Evolutionary conservation across 1,284 basidiomycete species (phyloP), one percentile per base, ranked within the genome.

Genomic region (Austropuccinia psidii): DNA sequence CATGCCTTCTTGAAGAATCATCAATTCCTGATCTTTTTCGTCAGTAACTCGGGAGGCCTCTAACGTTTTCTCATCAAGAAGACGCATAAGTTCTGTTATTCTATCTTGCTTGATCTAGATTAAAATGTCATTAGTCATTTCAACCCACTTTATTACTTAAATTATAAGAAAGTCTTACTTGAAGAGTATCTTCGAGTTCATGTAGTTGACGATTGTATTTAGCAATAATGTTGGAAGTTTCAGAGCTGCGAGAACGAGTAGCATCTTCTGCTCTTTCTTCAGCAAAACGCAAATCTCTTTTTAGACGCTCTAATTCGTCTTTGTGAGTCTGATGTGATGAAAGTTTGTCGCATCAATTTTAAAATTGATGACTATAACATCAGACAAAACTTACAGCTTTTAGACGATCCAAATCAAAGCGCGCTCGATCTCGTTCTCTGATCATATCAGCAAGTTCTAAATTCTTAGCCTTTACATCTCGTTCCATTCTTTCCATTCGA

Each of bases 361-460:
- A 9, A 62, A 19, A 61, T 9, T 11, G 27, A 65, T 39, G 24
- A 54, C 47, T 45, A 24, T n/a, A 43, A 11, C 6, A 33, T 58
- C 24, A 21, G 45, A 24, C 39, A 27, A 4, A 1, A 81, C 83
- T 76, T 67, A 83, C 83, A 11, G 91, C 88, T 83, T 96, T 97
- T 81, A 93, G 85, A 47, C 96, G 86, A 81, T 99, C 96, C n/a
- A 98, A 84, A 77, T 99, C 96, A 80, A 97, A 98, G 52, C 96
- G 85, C 37, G 95, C 93, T 75, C 95, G 86, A 81, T 99, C 96
- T 45, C 96, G 88, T 82, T 98, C 96, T 67, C 95, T 87, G 78
- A 99, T 90, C 96, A 99, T 98, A 80, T 98, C 96, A 33, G 95
- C 95, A 39, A 99, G 84, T 81, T 98, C 96, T 73, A 99, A 83